Evolutionary conservation across 306 rosid genomes (phyloP), one percentile per base, ranked within the genome.

Genomic region (Pachyrhizus erosus): DNA sequence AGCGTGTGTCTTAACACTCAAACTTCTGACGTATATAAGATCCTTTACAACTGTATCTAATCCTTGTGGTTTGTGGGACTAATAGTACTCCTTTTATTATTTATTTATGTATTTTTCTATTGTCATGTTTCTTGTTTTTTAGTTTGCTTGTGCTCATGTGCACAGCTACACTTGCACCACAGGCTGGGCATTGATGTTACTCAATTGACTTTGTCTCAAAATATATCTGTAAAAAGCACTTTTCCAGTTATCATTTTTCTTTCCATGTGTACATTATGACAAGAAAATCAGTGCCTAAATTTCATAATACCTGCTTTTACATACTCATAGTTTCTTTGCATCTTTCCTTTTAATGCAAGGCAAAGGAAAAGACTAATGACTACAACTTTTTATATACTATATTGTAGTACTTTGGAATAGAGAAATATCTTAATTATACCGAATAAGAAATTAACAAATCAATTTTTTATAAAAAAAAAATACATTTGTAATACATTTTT

Each of bases 281-380:
- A 42, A 68, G 0, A 73, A 78, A 69, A 77, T 81, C 61, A 60
- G 65, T 81, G 77, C 84, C 84, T 77, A 74, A 18, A 70, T 75
- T 78, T 81, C 88, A 81, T 64, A 17, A 73, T 39, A 29, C 29
- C 5, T 23, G 7, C 73, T 68, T 73, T 79, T 42, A 46, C n/a
- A 7, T 20, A 29, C 58, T 70, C 69, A 64, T 31, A 15, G 40
- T 27, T 37, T 45, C 33, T 14, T 61, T 17, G 39, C 7, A 29
- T 11, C 80, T 76, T 76, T 80, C 73, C 81, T 87, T 65, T 54
- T 23, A 55, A 43, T 52, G 27, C 81, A 87, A 80, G 75, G 18
- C 78, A 55, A 5, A 42, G 27, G 7, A 54, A 75, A 80, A 27
- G 61, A 15, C 24, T 24, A 26, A 46, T 79, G 18, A 55, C 79